Evolutionary conservation across 2,329 filamentous ascomycete species (phyloP), one percentile per base, ranked within the genome.

Genomic region (Delphinella strobiligena): DNA sequence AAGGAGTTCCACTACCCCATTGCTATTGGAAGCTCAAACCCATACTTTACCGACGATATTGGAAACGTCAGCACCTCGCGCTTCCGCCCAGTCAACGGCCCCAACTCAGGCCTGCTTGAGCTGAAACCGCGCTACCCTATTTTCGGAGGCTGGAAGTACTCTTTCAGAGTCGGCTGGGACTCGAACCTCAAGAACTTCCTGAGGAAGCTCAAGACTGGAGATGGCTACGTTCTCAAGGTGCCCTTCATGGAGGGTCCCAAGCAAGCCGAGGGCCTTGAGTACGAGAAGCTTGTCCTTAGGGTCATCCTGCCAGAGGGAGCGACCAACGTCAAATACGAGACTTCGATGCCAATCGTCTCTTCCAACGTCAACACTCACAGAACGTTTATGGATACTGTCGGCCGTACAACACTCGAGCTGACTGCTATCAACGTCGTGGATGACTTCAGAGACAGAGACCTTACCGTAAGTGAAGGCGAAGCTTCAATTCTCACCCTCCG

Each of bases 81-180:
- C 46, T 98, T 93, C 72, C 75, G 88, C 46, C 39, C 39, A 10
- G 31, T 33, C 31, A 77, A 71, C 49, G 83, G 76, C 58, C 75
- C 72, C 31, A 45, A 53, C 11, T 58, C 61, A 34, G 81, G 84
- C n/a, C 67, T 81, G 31, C 73, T 98, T 19, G 88, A 95, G 61
- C 71, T 95, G 47, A 91, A 88, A 69, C 91, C 91, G 15, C 78
- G 91, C 38, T 98, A 93, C 61, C 91, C 91, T n/a, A 61, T 98
- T 17, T 98, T 95, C 54, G 91, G 91, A 44, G 87, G 85, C 45
- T 98, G 91, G 91, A 94, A 93, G 63, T 96, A 95, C 63, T 91
- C 84, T 49, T 98, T 96, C 69, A 85, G 82, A 43, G 79, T 96
- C 42, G 91, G 91, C 50, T 98, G 91, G 91, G 93, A 96, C 65